These are phyloP conservation scores for Rhynchospora tenuis DNA, from an alignment of 176 grass and related monocot species.

Conservation along the genomic window DNA sequence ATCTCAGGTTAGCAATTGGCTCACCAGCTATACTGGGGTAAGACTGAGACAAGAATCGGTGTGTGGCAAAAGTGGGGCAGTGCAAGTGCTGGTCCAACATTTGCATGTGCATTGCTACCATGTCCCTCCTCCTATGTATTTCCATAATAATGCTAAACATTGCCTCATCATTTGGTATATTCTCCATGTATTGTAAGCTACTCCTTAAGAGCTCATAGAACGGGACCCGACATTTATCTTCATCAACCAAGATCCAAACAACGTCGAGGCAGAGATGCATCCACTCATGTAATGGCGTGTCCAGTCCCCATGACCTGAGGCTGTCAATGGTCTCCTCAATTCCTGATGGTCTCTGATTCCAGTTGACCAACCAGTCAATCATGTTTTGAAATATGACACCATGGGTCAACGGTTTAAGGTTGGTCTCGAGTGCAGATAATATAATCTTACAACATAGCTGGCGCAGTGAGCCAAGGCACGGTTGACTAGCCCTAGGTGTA, in stretches of 20 bases:
- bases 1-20: slow-evolving; percentile 78
- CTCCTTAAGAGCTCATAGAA: slow-evolving; percentile 90
- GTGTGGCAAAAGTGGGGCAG: slow-evolving; percentile 92
- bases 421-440: slow-evolving; percentile 57
- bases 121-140: slow-evolving; percentile 93
- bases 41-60: slow-evolving; percentile 85
- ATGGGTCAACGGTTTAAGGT: slow-evolving; percentile 82
- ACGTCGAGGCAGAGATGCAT: slow-evolving; percentile 91
- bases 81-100: slow-evolving; percentile 98
- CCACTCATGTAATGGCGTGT: slow-evolving; percentile 82
- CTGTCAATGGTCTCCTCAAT: slow-evolving; percentile 36
- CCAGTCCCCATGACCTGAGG: slow-evolving; percentile 46
- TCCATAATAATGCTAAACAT: slow-evolving; percentile 94
- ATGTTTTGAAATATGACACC: slow-evolving; percentile 72
- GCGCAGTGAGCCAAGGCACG: slow-evolving; percentile 48
- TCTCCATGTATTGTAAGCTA: slow-evolving; percentile 83
- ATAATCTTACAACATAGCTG: slow-evolving; percentile 87
- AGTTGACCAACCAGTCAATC: slow-evolving; percentile 89
- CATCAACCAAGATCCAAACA: slow-evolving; percentile 83
- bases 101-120: slow-evolving; percentile 99
- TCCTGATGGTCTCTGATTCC: slow-evolving; percentile 52
- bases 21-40: slow-evolving; percentile 86
- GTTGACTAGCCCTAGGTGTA: slow-evolving; percentile 37
- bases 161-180: slow-evolving; percentile 92
- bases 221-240: slow-evolving; percentile 78